These are phyloP conservation scores for Claviceps sp. DNA, from an alignment of 2,329 filamentous ascomycete genomes.

Conservation along the genomic window DNA sequence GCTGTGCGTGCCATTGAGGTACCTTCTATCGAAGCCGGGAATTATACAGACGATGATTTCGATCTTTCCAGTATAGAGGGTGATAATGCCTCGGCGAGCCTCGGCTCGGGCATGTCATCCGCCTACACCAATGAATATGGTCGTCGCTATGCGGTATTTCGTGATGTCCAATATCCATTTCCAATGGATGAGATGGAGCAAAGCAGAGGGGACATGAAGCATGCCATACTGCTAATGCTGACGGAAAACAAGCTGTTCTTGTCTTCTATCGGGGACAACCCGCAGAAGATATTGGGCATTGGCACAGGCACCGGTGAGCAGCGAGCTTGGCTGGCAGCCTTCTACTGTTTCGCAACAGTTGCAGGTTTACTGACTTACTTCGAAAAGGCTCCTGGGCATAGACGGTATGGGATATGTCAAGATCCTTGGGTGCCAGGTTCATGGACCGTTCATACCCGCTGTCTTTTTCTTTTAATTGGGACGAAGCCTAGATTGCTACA, in stretches of 20 bases:
- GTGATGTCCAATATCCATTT: conserved; percentile 21
- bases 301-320: conserved; percentile 17
- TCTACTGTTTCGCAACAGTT: not conserved
- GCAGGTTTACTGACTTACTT: not conserved
- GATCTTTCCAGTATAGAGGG: conserved; percentile 2
- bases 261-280: conserved; percentile 24
- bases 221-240: conserved; percentile 23
- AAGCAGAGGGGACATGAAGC: conserved; percentile 25
- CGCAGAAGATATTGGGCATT: conserved; percentile 25
- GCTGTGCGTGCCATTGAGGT: conserved; percentile 1
- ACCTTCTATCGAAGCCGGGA: conserved; percentile 1
- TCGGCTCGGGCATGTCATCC: conserved; percentile 7
- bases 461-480: not conserved
- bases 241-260: conserved; percentile 24
- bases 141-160: conserved; percentile 20
- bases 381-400: conserved; percentile 8
- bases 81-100: conserved; percentile 3
- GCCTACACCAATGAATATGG: conserved; percentile 7
- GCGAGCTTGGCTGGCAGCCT: not conserved
- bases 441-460: not conserved
- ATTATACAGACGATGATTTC: conserved; percentile 4
- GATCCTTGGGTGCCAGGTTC: not conserved
- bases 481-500: too few species aligned
- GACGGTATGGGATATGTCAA: not conserved
- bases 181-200: conserved; percentile 26